A percentile compares a stretch with the other conserved stretches of the same genome.
Conservation (phyloP, 176 grass and related monocot species). For the Aegilops tauschii region DNA sequence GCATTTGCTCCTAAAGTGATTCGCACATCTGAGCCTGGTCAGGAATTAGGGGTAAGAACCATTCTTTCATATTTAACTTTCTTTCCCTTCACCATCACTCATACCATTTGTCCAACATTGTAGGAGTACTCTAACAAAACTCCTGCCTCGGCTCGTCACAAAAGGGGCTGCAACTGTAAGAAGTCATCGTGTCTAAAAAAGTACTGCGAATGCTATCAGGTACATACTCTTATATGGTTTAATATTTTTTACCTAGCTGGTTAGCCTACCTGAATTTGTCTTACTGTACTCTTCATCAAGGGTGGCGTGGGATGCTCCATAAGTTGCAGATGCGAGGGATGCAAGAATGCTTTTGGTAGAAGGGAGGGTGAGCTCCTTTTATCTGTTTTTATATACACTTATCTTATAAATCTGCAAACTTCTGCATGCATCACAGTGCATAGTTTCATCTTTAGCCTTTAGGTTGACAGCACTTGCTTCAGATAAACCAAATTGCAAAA, state of each 20-base stretch:
- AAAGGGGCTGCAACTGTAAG: conserved; percentile 99
- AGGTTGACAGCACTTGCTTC: conserved; percentile 7
- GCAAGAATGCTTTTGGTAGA: conserved; percentile 94
- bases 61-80: conserved; percentile 8
- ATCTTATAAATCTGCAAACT: not conserved
- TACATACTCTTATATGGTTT: conserved; percentile 38
- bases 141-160: conserved; percentile 94
- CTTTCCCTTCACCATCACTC: conserved; percentile 25
- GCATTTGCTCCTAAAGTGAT: conserved; percentile 99
- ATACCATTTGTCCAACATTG: conserved; percentile 20
- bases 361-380: conserved; percentile 66
- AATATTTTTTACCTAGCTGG: conserved; percentile 12
- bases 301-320: conserved; percentile 89
- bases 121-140: conserved; percentile 89
- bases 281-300: conserved; percentile 56
- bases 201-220: conserved; percentile 99
- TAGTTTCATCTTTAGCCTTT: conserved; percentile 24
- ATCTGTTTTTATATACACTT: conserved; percentile 16
- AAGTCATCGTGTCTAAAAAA: conserved; percentile 94
- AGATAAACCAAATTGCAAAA: not conserved
- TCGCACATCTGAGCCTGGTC: conserved; percentile 58
- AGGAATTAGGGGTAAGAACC: conserved; percentile 67
- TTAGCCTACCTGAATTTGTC: conserved; percentile 17
- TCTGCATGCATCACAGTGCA: conserved; percentile 7
- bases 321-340: conserved; percentile 89